phyloP scores from a whole-genome alignment of 352 stramenopile species.

The Pythium aquatile region DNA sequence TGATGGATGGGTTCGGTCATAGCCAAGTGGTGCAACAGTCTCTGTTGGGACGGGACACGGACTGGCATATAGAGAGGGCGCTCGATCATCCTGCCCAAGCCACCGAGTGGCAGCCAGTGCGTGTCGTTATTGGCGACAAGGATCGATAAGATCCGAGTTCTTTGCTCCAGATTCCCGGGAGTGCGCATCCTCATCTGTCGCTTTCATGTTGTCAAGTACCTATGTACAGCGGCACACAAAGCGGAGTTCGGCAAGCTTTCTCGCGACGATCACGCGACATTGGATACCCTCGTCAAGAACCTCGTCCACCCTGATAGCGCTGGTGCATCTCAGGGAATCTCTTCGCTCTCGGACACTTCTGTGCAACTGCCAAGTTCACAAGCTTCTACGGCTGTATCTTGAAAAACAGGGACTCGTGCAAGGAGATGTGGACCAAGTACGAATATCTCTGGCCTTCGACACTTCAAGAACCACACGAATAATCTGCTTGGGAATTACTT shows the following conservation, averaged over 20 bases:
- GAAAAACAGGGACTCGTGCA: conserved; percentile 24
- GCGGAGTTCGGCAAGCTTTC: conserved; percentile 25
- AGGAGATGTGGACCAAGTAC: conserved; percentile 29
- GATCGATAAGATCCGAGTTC: conserved; percentile 22
- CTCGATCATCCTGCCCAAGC: neutral
- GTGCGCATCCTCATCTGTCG: conserved; percentile 13
- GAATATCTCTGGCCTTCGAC: conserved; percentile 5
- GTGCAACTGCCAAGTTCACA: neutral
- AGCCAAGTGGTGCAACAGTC: conserved; percentile 11
- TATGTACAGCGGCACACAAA: neutral
- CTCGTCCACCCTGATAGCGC: conserved; percentile 14
- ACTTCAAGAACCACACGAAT: conserved; percentile 36
- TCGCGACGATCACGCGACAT: conserved; percentile 3
- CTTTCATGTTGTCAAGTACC: conserved; percentile 23
- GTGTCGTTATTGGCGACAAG: conserved; percentile 26
- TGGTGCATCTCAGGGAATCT: conserved; percentile 12
- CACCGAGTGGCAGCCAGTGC: neutral
- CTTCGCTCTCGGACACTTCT: conserved; percentile 5
- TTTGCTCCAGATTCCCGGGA: conserved; percentile 2
- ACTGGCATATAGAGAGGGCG: conserved; percentile 16
- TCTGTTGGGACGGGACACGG: conserved; percentile 9
- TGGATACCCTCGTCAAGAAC: conserved; percentile 23
- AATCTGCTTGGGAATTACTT: conserved; percentile 35
- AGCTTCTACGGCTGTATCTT: conserved; percentile 27
- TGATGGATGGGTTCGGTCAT: conserved; percentile 9